Evolutionary conservation across 2,329 filamentous ascomycete genomes (phyloP), one percentile per base, ranked within the genome.

Genomic region (Teratosphaeriaceae sp.): DNA sequence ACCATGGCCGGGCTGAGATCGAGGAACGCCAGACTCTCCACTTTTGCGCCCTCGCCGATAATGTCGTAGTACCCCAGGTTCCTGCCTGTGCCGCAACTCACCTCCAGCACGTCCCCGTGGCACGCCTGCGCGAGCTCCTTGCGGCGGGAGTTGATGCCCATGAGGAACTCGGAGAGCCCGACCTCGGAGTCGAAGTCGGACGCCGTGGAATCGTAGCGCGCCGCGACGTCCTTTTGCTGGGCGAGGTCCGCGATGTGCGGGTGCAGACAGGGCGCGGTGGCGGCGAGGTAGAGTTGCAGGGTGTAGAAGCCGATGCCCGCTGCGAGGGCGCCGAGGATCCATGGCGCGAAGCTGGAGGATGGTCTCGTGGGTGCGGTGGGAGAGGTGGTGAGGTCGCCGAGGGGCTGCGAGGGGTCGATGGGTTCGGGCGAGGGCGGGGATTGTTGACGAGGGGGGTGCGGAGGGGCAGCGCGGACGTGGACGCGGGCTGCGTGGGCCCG

Each of bases 1-100:
- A 74, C 56, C 71, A 74, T 74, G 30, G 63, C 63, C 44, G 59
- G 59, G 49, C 70, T 73, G 35, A 66, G 58, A 51, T 74, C 71
- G 44, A 73, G 60, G 44, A 73, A 54, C 11, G 69, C 72, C 42
- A 74, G 55, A 5, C 69, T 71, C 29, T 65, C 60, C 38, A 65
- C 51, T n/a, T 48, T 43, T 9, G 50, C 54, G 8, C 48, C 44
- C 12, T 41, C 40, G 12, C 46, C 48, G 3, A 46, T 43, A 22
- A 64, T 52, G 34, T 51, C 59, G 52, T 70, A 74, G 58, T 68
- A 73, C 11, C 62, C 56, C 47, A 68, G 58, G 46, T 74, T 74
- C 48, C 71, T 60, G 13, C 70, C 71, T 0, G 71, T 74, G 5
- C 71, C 71, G 35, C 69, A 71, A 16, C 67, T 67, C 12, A 68